phyloP scores from a whole-genome alignment of 192 early-diverging fungal genomes.

The Backusella tarrabulga region DNA sequence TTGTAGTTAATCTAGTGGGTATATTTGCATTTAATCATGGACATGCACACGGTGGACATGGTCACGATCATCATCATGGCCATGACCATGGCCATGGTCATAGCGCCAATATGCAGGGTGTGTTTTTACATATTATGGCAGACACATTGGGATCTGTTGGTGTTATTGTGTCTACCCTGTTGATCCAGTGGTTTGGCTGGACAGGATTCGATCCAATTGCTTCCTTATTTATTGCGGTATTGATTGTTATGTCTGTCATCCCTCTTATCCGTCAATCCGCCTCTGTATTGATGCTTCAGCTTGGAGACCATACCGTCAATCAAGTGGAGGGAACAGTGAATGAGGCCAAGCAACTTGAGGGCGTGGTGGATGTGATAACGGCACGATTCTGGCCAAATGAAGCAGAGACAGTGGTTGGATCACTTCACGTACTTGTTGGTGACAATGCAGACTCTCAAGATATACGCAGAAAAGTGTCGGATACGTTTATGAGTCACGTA shows the following conservation, averaged over 20 bases:
- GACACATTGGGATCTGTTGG: constrained; percentile 95
- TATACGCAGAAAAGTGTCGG: constrained; percentile 40
- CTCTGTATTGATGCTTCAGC: constrained; percentile 50
- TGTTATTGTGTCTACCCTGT: constrained; percentile 90
- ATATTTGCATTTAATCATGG: constrained; percentile 92
- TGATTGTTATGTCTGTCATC: constrained; percentile 84
- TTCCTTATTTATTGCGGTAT: constrained; percentile 85
- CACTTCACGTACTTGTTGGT: constrained; percentile 47
- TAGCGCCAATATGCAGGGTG: constrained; percentile 89
- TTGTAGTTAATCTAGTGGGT: constrained; percentile 91
- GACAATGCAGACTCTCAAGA: constrained; percentile 27
- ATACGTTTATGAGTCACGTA: constrained; percentile 44
- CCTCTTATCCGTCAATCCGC: constrained; percentile 79
- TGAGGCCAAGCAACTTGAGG: constrained; percentile 42
- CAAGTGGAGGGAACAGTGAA: constrained; percentile 45
- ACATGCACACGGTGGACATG: constrained; percentile 66
- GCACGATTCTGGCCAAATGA: constrained; percentile 63
- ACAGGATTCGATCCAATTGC: constrained; percentile 93
- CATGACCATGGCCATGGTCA: constrained; percentile 63
- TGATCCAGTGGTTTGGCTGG: constrained; percentile 91
- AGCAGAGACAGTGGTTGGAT: constrained; percentile 49
- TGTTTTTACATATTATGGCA: constrained; percentile 92
- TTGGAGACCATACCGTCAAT: constrained; percentile 38
- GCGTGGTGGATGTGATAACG: constrained; percentile 39
- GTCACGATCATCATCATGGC: constrained; percentile 57